A percentile compares a stretch with the other conserved stretches of the same genome.
Conservation (phyloP, 495 filamentous ascomycete species). For the Penicillium egyptiacum region DNA sequence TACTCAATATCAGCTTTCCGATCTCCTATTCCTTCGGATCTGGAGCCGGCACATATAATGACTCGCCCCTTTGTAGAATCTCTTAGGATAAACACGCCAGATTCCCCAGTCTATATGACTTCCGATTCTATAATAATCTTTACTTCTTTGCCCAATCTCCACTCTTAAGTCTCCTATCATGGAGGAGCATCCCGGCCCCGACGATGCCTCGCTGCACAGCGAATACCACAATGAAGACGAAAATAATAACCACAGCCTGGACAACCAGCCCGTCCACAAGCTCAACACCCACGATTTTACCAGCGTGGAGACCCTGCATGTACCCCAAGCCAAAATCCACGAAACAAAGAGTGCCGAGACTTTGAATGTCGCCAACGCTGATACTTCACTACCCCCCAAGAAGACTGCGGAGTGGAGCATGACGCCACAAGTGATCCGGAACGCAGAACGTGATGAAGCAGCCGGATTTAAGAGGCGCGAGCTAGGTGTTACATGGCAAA, state of each 20-base stretch:
- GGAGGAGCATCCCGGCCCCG: constrained; percentile 11
- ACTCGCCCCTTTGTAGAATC: neutral
- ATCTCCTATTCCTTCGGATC: constrained; percentile 8
- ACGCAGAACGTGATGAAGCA: constrained; percentile 41
- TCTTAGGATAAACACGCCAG: constrained; percentile 13
- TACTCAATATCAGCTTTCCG: neutral
- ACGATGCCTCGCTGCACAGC: constrained; percentile 9
- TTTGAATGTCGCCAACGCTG: constrained; percentile 5
- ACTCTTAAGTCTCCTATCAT: constrained; percentile 11
- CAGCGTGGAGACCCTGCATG: constrained; percentile 15
- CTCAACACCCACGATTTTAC: constrained; percentile 11
- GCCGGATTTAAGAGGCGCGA: constrained; percentile 46
- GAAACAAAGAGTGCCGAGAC: constrained; percentile 20
- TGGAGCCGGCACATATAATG: constrained; percentile 3
- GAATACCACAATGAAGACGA: constrained; percentile 5
- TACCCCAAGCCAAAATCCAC: constrained; percentile 16
- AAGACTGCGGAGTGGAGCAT: constrained; percentile 40
- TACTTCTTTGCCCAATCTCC: constrained; percentile 8
- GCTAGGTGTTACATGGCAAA: constrained; percentile 56
- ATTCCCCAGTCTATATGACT: neutral
- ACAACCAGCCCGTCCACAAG: constrained; percentile 1
- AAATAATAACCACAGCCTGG: neutral
- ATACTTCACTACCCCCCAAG: constrained; percentile 12
- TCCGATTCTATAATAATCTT: neutral
- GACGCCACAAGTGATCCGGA: constrained; percentile 42